A percentile compares a stretch with the other conserved stretches of the same genome.
phyloP scores from a whole-genome alignment of 73 alveolate genomes.

The Tetrahymena malaccensis region DNA sequence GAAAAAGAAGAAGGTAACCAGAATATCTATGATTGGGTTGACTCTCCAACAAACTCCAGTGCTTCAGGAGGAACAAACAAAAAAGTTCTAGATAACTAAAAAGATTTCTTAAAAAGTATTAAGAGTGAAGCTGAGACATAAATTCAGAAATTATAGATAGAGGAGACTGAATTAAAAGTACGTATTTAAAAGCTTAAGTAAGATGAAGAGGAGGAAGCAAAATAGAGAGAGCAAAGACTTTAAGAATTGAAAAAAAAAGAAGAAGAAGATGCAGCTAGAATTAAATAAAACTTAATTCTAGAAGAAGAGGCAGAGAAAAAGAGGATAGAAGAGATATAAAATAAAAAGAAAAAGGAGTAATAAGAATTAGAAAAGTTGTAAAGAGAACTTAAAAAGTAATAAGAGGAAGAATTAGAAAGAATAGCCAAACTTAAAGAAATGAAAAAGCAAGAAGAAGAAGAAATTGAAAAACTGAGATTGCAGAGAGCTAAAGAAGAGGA shows the following conservation, averaged over 20 bases:
- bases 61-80: background rate
- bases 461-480: background rate
- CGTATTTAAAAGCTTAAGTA: background rate
- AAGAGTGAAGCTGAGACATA: background rate
- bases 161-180: background rate
- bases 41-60: background rate
- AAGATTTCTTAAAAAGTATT: background rate
- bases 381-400: background rate
- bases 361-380: background rate
- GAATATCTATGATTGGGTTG: background rate
- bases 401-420: background rate
- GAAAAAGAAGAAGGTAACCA: background rate
- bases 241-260: background rate
- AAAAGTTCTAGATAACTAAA: background rate
- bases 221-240: background rate
- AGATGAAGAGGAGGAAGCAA: background rate
- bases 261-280: background rate
- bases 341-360: background rate
- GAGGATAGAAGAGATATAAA: background rate
- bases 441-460: background rate
- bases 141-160: background rate
- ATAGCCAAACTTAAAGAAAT: background rate
- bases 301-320: background rate
- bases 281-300: background rate
- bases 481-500: background rate